Percentiles rank a stretch among this genome's conserved stretches.
Conservation (phyloP, 352 stramenopile species). For the Pythium vanterpoolii region DNA sequence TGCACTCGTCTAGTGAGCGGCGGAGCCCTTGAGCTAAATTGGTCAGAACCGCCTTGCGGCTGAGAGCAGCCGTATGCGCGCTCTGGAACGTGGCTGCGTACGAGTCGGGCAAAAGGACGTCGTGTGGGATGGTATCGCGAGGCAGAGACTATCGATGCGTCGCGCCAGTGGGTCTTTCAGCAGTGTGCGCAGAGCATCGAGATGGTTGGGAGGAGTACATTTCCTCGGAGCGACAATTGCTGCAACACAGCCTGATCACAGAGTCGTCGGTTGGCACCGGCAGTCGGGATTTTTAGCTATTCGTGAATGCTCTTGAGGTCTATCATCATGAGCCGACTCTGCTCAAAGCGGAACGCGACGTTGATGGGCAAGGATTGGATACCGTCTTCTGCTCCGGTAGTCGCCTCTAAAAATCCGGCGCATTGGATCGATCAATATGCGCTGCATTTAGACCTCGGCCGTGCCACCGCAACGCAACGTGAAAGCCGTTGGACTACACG, state of each 20-base stretch:
- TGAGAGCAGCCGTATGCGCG: not conserved
- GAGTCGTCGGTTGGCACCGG: not conserved
- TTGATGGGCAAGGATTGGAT: not conserved
- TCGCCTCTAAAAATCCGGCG: not conserved
- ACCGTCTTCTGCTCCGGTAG: not conserved
- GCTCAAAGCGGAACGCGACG: not conserved
- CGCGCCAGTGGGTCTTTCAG: not conserved
- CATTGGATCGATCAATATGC: not conserved
- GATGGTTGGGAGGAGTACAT: not conserved
- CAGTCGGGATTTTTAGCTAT: not conserved
- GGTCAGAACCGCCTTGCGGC: not conserved
- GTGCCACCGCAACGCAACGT: conserved; percentile 1
- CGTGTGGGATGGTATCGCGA: not conserved
- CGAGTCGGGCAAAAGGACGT: not conserved
- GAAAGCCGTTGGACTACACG: not conserved
- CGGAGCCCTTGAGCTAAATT: not conserved
- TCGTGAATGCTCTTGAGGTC: not conserved
- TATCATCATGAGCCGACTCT: not conserved
- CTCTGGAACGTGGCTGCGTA: not conserved
- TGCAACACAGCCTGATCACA: not conserved
- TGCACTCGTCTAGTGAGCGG: not conserved
- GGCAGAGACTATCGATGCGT: not conserved
- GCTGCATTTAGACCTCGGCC: not conserved
- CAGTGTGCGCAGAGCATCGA: not conserved
- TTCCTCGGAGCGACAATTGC: not conserved